phyloP scores from a whole-genome alignment of 2,329 filamentous ascomycete genomes.

The Penicillium paneum region DNA sequence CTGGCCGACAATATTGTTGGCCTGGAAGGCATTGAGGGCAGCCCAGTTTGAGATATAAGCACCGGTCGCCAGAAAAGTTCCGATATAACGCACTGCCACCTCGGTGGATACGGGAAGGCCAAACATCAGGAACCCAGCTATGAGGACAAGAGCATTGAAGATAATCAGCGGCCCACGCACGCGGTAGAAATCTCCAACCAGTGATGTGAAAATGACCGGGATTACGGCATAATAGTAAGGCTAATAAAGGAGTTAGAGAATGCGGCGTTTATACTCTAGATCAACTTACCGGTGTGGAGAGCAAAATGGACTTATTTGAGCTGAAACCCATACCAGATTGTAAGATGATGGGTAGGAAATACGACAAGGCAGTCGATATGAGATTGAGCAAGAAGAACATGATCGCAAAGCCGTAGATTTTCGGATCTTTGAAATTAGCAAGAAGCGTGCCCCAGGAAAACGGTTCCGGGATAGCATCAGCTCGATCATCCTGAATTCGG shows the following conservation, averaged over 20 bases:
- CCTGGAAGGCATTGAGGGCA: constrained; percentile 60
- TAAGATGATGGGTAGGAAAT: constrained; percentile 63
- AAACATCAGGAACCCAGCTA: constrained; percentile 63
- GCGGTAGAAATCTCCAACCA: constrained; percentile 59
- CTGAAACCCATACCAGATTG: constrained; percentile 55
- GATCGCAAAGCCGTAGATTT: constrained; percentile 62
- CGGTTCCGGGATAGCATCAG: constrained; percentile 56
- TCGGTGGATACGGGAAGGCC: constrained; percentile 55
- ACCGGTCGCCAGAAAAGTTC: constrained; percentile 64
- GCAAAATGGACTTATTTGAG: constrained; percentile 55
- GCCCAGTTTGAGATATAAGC: constrained; percentile 70
- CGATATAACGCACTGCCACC: constrained; percentile 61
- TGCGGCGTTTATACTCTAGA: background rate
- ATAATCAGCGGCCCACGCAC: constrained; percentile 61
- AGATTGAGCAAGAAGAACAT: constrained; percentile 64
- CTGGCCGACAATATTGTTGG: constrained; percentile 62
- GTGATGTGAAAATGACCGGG: constrained; percentile 61
- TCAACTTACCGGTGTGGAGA: constrained; percentile 54
- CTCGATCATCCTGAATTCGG: constrained; percentile 60
- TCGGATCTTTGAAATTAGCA: constrained; percentile 56
- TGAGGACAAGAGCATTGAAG: constrained; percentile 62
- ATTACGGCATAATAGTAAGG: constrained; percentile 67
- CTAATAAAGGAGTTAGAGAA: constrained; percentile 12
- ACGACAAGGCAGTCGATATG: constrained; percentile 62
- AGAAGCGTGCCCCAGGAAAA: constrained; percentile 58